phyloP scores from a whole-genome alignment of 2,329 filamentous ascomycete genomes.

The Trichoderma sp. region DNA sequence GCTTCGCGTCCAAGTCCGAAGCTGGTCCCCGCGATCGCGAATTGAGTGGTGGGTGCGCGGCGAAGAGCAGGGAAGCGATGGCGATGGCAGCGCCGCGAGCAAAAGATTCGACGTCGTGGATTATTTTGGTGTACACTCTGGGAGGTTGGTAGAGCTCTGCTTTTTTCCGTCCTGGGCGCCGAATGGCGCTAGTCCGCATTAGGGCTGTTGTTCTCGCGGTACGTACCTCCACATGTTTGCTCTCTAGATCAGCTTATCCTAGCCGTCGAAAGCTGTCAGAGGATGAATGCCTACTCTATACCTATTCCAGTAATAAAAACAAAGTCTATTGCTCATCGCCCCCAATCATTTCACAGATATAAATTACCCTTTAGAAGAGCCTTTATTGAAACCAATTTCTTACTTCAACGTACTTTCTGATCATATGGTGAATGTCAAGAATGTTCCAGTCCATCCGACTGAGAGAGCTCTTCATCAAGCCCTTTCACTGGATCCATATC shows the following conservation, averaged over 20 bases:
- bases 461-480: neutral
- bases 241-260: neutral
- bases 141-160: constrained; percentile 29
- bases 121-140: constrained; percentile 28
- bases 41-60: constrained; percentile 15
- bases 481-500: neutral
- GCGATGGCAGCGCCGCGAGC: constrained; percentile 23
- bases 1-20: constrained; percentile 19
- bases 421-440: neutral
- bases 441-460: neutral
- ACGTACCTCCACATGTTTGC: neutral
- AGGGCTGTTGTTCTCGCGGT: neutral
- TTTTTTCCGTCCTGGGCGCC: constrained; percentile 26
- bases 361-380: neutral
- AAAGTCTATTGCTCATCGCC: neutral
- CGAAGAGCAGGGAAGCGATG: constrained; percentile 5
- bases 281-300: neutral
- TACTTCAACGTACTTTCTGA: neutral
- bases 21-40: constrained; percentile 27
- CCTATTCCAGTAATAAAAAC: neutral
- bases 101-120: constrained; percentile 18
- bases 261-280: neutral
- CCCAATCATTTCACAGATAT: neutral
- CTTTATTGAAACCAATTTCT: neutral
- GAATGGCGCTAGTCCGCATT: constrained; percentile 28